Conservation (phyloP, 1,284 basidiomycete species). For the Exobasidium cylindrosporum region DNA sequence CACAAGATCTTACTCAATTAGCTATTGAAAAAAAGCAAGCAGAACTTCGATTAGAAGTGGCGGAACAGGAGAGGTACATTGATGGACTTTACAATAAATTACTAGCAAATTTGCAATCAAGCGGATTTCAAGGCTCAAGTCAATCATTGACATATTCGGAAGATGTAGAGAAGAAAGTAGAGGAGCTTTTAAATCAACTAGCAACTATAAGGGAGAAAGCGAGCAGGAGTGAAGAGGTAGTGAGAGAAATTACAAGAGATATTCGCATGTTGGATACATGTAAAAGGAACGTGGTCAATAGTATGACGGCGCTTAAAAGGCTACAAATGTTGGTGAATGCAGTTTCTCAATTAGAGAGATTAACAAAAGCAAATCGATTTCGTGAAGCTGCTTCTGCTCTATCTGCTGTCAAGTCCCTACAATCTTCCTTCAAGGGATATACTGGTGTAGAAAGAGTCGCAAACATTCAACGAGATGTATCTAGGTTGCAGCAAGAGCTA, state of each 20-base stretch:
- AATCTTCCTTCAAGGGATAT: slow-evolving; percentile 45
- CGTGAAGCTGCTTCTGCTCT: slow-evolving; percentile 48
- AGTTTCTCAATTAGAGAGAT: slow-evolving; percentile 43
- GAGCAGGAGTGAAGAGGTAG: slow-evolving; percentile 77
- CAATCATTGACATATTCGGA: neutral
- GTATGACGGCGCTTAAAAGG: slow-evolving; percentile 84
- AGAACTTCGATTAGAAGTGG: slow-evolving; percentile 1
- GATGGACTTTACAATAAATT: neutral
- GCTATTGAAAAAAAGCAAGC: slow-evolving; percentile 5
- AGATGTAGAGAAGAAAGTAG: slow-evolving; percentile 57
- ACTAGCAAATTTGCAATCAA: neutral
- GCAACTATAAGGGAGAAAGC: slow-evolving; percentile 84
- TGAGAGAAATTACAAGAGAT: slow-evolving; percentile 90
- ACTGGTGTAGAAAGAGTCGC: slow-evolving; percentile 41
- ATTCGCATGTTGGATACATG: slow-evolving; percentile 91
- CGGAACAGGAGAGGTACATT: slow-evolving; percentile 2
- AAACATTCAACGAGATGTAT: slow-evolving; percentile 37
- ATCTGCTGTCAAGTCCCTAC: slow-evolving; percentile 45
- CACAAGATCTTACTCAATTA: neutral
- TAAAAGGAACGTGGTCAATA: slow-evolving; percentile 75
- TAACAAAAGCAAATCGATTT: slow-evolving; percentile 38
- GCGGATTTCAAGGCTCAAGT: neutral
- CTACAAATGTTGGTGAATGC: slow-evolving; percentile 74
- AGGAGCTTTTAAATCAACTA: slow-evolving; percentile 91
- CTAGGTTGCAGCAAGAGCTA: slow-evolving; percentile 34